Evolutionary conservation across 257 asterid genomes (phyloP).

Genomic region (Solanum rostratum): DNA sequence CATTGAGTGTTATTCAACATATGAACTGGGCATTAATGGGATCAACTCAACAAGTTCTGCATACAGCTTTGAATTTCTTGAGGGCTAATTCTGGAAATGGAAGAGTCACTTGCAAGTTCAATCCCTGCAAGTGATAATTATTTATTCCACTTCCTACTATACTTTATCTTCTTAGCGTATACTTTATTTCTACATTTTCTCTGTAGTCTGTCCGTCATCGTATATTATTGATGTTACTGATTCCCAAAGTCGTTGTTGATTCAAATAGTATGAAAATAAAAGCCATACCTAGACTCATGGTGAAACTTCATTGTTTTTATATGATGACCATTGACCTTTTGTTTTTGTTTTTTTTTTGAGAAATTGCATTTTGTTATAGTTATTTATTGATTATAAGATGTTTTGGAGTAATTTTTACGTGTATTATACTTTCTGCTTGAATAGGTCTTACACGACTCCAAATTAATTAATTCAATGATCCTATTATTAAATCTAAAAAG

Average conservation of each 20-base stretch:
- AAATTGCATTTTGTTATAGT: too few relatives aligned
- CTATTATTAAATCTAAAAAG: too few relatives aligned
- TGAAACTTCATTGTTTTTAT: background rate
- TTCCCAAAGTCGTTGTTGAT: background rate
- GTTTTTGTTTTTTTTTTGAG: too few relatives aligned
- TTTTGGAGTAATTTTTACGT: too few relatives aligned
- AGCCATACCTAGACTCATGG: background rate
- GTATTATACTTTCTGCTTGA: too few relatives aligned
- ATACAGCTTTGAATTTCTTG: conserved; percentile 56
- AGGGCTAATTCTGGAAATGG: conserved; percentile 66
- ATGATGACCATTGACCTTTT: too few relatives aligned
- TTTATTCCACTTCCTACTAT: background rate
- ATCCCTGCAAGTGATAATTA: conserved; percentile 46
- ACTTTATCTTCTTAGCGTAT: background rate
- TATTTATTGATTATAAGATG: too few relatives aligned
- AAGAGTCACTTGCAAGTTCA: conserved; percentile 45
- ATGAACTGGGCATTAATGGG: conserved; percentile 70
- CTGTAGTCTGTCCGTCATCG: background rate
- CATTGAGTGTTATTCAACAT: conserved; percentile 39
- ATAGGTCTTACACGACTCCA: too few relatives aligned
- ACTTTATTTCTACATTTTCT: background rate
- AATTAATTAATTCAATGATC: too few relatives aligned
- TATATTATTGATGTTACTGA: background rate
- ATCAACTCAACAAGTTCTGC: conserved; percentile 47
- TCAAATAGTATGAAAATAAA: background rate